A percentile compares a stretch with the other conserved stretches of the same genome.
Conservation (phyloP, 78 protist species). For the Cyanophora paradoxa region DNA sequence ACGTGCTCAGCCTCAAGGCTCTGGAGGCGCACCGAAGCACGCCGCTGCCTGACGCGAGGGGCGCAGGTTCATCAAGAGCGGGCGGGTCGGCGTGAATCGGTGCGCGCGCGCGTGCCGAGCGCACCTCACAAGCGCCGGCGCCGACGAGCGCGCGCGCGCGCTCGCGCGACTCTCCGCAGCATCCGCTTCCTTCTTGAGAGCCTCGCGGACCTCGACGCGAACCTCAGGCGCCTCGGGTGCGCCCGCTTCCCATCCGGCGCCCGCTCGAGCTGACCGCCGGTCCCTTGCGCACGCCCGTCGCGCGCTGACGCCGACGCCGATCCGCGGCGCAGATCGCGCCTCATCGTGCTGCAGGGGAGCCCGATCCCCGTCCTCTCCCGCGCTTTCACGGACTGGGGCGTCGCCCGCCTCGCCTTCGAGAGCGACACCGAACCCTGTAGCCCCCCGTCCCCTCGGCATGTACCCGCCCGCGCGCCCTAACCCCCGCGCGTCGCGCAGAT, state of each 20-base stretch:
- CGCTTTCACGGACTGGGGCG: not conserved
- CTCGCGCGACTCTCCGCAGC: too few species aligned
- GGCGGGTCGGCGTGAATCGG: not conserved
- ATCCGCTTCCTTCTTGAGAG: conserved; percentile 17
- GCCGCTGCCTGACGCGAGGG: too few species aligned
- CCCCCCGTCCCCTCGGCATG: not conserved
- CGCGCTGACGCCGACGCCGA: too few species aligned
- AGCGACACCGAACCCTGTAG: conserved; percentile 1
- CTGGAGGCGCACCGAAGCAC: too few species aligned
- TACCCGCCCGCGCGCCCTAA: not conserved
- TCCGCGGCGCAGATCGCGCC: not conserved
- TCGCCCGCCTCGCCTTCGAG: not conserved
- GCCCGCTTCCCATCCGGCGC: not conserved
- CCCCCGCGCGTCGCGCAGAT: too few species aligned
- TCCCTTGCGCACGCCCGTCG: too few species aligned
- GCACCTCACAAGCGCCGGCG: too few species aligned
- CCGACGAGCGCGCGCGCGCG: too few species aligned
- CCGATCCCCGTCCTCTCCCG: not conserved
- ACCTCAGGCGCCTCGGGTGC: not conserved
- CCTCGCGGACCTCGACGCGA: conserved; percentile 19
- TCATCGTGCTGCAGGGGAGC: not conserved
- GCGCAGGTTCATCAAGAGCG: not conserved
- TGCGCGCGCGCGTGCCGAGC: not conserved
- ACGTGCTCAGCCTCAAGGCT: too few species aligned
- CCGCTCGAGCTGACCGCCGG: not conserved